phyloP scores from a whole-genome alignment of 768 basidiomycete species.

The Leccinellum luteum region DNA sequence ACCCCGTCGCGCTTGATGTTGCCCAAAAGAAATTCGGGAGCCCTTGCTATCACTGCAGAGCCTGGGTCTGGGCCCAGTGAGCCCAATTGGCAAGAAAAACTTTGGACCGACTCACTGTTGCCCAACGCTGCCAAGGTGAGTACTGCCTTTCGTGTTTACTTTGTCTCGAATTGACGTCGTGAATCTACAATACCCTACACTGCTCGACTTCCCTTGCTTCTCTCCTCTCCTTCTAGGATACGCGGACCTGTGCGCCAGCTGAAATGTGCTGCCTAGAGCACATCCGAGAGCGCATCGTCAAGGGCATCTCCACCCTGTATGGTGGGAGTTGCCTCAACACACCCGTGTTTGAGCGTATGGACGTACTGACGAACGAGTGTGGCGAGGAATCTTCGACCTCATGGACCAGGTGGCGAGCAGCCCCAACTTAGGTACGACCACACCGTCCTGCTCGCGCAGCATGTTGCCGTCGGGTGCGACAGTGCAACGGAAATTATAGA shows the following conservation, averaged over 20 bases:
- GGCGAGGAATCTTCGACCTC: slow-evolving; percentile 99
- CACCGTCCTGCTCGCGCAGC: slow-evolving; percentile 93
- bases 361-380: slow-evolving; percentile 93
- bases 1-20: no score
- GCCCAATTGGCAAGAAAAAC: no score
- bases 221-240: slow-evolving; percentile 31
- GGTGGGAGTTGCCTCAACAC: slow-evolving; percentile 94
- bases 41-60: no score
- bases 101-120: no score
- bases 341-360: slow-evolving; percentile 97
- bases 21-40: no score
- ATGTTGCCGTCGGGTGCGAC: slow-evolving; percentile 88
- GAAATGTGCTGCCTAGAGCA: slow-evolving; percentile 92
- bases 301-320: slow-evolving; percentile 82
- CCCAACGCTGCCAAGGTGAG: no score
- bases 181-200: no score
- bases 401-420: slow-evolving; percentile 97
- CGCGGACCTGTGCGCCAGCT: no score
- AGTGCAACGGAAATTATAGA: slow-evolving; percentile 83
- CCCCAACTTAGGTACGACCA: slow-evolving; percentile 93
- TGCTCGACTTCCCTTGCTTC: no score
- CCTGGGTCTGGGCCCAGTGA: no score
- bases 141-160: neutral
- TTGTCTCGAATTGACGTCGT: slow-evolving; percentile 9
- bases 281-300: slow-evolving; percentile 86